Percentiles rank a stretch among this genome's conserved stretches.
These are phyloP conservation scores for Trichosporon inkin DNA, from an alignment of 1,284 basidiomycete species.

Conservation along the genomic window DNA sequence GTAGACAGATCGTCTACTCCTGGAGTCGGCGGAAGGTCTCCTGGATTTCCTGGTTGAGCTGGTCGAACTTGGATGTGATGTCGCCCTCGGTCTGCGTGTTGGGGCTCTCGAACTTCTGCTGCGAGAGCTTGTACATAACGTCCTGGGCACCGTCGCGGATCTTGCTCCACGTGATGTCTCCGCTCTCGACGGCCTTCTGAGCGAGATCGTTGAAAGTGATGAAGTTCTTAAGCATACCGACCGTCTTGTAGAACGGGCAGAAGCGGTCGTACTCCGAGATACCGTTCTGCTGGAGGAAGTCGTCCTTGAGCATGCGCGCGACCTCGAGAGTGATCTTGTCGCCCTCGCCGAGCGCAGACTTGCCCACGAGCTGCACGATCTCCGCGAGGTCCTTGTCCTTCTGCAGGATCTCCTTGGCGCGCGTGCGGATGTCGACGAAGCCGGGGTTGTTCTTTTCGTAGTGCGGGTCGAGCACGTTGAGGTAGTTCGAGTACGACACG, in stretches of 20 bases:
- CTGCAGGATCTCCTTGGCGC: constrained; percentile 93
- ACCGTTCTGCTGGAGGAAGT: constrained; percentile 98
- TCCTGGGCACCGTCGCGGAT: constrained; percentile 85
- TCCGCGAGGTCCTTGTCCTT: constrained; percentile 98
- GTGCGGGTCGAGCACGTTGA: constrained; percentile 87
- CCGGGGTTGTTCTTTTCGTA: constrained; percentile 88
- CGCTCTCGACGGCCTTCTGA: constrained; percentile 68
- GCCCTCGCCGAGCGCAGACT: constrained; percentile 91
- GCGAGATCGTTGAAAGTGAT: constrained; percentile 88
- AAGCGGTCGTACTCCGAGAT: constrained; percentile 95
- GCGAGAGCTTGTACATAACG: constrained; percentile 90
- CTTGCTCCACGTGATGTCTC: constrained; percentile 83
- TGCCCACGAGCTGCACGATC: constrained; percentile 98
- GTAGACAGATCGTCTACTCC: constrained; percentile 55
- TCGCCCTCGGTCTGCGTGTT: constrained; percentile 72
- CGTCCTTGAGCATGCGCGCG: constrained; percentile 91
- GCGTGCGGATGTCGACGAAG: constrained; percentile 85
- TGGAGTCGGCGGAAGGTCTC: constrained; percentile 82
- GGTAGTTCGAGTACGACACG: constrained; percentile 97
- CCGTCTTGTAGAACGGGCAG: constrained; percentile 98
- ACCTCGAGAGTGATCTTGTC: constrained; percentile 99
- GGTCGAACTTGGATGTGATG: constrained; percentile 74
- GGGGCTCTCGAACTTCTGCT: constrained; percentile 91
- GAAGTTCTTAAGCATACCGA: constrained; percentile 92
- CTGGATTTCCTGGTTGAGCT: constrained; percentile 73